Percentiles rank a stretch among this genome's conserved stretches.
These are phyloP conservation scores for Fusarium nematophilum DNA, from an alignment of 2,329 filamentous ascomycete genomes.

Conservation along the genomic window DNA sequence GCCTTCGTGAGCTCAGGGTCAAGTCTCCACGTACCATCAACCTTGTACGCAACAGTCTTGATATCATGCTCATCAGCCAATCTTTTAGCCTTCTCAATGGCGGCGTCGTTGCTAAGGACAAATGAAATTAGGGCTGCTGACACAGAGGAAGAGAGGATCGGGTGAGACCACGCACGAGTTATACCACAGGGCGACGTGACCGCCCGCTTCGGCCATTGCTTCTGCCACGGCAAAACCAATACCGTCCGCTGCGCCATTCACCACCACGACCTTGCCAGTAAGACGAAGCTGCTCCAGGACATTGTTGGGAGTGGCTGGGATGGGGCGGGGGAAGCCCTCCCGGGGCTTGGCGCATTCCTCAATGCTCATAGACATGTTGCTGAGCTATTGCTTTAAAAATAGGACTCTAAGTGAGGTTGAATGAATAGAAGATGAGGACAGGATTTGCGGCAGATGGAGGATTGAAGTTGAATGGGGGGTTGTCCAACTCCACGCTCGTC, in stretches of 20 bases:
- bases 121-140: neutral
- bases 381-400: no score
- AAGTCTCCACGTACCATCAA: slow-evolving; percentile 48
- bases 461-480: no score
- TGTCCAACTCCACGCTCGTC: no score
- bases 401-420: no score
- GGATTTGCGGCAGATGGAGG: no score
- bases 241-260: slow-evolving; percentile 59
- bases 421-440: no score
- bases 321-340: slow-evolving; percentile 41
- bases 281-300: slow-evolving; percentile 58
- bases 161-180: slow-evolving; percentile 41
- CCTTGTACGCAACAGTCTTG: slow-evolving; percentile 55
- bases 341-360: slow-evolving; percentile 36
- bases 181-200: slow-evolving; percentile 52
- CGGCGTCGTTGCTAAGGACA: slow-evolving; percentile 49
- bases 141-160: no score
- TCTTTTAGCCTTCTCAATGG: slow-evolving; percentile 49
- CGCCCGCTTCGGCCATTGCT: slow-evolving; percentile 58
- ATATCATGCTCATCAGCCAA: slow-evolving; percentile 50
- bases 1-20: neutral
- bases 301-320: slow-evolving; percentile 46
- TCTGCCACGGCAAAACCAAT: slow-evolving; percentile 58
- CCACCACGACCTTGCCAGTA: slow-evolving; percentile 54
- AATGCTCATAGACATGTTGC: slow-evolving; percentile 45